Conservation (phyloP, 768 basidiomycete genomes). For the Clavaria fumosa region DNA sequence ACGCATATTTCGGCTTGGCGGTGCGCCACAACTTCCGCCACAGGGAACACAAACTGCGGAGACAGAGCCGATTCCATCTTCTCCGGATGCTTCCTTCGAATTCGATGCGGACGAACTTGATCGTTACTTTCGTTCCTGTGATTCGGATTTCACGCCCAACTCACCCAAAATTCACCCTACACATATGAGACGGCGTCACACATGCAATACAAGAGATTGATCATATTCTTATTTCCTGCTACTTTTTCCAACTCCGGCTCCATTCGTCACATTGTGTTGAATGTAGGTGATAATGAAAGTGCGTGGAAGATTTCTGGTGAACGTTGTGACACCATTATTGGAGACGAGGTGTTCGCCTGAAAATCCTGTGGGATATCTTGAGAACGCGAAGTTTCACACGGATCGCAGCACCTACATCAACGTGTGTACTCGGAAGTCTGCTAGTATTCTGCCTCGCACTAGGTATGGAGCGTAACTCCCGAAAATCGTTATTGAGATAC, state of each 20-base stretch:
- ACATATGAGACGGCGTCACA: constrained; percentile 10
- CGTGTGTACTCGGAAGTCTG: constrained; percentile 75
- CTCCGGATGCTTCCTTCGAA: constrained; percentile 17
- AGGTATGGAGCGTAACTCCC: constrained; percentile 52
- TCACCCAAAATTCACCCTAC: constrained; percentile 11
- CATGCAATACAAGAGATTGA: not conserved
- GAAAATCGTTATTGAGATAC: constrained; percentile 69
- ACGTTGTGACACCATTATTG: constrained; percentile 15
- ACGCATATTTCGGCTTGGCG: constrained; percentile 50
- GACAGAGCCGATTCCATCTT: constrained; percentile 8
- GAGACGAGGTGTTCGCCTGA: constrained; percentile 17
- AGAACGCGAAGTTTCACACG: constrained; percentile 14
- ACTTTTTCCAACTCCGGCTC: constrained; percentile 1
- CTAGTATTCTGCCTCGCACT: constrained; percentile 71
- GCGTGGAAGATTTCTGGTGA: constrained; percentile 9
- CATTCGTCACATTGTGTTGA: constrained; percentile 6
- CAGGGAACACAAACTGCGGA: constrained; percentile 1
- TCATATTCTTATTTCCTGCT: constrained; percentile 4
- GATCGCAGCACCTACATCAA: constrained; percentile 27
- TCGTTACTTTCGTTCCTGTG: constrained; percentile 40
- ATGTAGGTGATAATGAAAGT: constrained; percentile 7
- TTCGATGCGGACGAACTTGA: constrained; percentile 66
- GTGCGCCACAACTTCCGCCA: constrained; percentile 13
- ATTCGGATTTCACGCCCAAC: constrained; percentile 10
- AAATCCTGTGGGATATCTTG: constrained; percentile 15